Base-by-base conservation (phyloP, 2,329 filamentous ascomycete species). In the Aspergillus amoenus region DNA sequence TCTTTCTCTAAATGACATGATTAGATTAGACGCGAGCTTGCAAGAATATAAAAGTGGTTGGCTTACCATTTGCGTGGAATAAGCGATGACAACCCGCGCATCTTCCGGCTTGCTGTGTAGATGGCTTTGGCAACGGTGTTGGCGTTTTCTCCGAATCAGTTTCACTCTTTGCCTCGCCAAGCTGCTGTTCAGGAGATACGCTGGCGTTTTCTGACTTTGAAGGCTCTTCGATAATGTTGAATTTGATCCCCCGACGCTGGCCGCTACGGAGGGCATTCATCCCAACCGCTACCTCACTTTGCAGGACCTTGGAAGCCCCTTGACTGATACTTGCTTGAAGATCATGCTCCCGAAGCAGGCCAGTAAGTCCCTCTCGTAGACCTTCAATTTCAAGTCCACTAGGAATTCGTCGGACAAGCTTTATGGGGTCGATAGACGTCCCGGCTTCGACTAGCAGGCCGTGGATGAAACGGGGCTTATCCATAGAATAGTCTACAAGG, bases 321-420 rank as follows among this genome's bases (percentile, higher is more conserved):
- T 89, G 88, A 62, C 89, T 93, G 70, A 99, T 97, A 66, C 89
- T 94, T 70, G 90, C 87, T 76, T 97, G 94, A 44, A 99, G 90
- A 70, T 97, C 94, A 70, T 97, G 93, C 74, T 99, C 94, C 66
- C 93, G 88, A 71, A 99, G 89, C 79, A 99, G 92, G 56, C 93
- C 89, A 44, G 89, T 88, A 3, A 99, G 82, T 0, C 93, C 94
- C 61, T 96, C 91, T 57, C 92, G 83, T 6, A 99, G 80, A 0
- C 94, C 94, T 65, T 94, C 88, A 12, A 99, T 95, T 70, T 97
- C 91, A 0, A 99, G 81, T 0, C 94, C 93, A 68, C 95, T 91
- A 0, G 94, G 94, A 27, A 99, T 99, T 5, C 93, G 86, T 13
- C 90, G 84, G 5, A 99, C 91, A 3, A 99, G 84, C 15, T 88